Evolutionary conservation across 23 red algal species (phyloP).

Genomic region (Gracilaria vermiculophylla): DNA sequence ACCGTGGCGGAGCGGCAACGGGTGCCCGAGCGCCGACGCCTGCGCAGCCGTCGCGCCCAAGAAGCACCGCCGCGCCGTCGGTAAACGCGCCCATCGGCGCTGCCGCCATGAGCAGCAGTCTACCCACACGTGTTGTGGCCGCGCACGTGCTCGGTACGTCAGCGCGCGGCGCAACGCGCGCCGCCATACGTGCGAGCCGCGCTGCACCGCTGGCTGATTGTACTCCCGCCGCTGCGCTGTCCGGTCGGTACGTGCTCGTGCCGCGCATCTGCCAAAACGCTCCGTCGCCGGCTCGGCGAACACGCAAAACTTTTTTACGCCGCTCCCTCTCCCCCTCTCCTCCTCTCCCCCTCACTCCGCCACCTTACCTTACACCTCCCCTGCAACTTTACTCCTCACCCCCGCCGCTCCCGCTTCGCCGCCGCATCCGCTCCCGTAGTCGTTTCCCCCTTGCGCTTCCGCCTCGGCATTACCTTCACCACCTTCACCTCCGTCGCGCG

Average conservation of each 20-base stretch:
- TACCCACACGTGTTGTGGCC: constrained; percentile 7
- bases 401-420: background rate
- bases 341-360: too few species aligned
- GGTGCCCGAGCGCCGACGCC: background rate
- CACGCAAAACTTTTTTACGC: background rate
- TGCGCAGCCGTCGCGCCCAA: background rate
- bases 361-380: background rate
- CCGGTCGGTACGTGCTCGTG: background rate
- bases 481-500: constrained; percentile 9
- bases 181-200: background rate
- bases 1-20: background rate
- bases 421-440: background rate
- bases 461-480: constrained; percentile 17
- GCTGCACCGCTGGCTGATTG: constrained; percentile 12
- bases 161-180: background rate
- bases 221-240: background rate
- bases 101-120: background rate
- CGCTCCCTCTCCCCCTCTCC: too few species aligned
- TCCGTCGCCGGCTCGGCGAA: too few species aligned
- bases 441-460: background rate
- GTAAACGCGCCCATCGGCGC: background rate
- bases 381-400: background rate
- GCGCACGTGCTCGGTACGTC: constrained; percentile 21
- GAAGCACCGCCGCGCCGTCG: background rate
- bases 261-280: background rate